A percentile compares a stretch with the other conserved stretches of the same genome.
These are phyloP conservation scores for Trametes gibbosa DNA, from an alignment of 768 basidiomycete species.

Conservation along the genomic window DNA sequence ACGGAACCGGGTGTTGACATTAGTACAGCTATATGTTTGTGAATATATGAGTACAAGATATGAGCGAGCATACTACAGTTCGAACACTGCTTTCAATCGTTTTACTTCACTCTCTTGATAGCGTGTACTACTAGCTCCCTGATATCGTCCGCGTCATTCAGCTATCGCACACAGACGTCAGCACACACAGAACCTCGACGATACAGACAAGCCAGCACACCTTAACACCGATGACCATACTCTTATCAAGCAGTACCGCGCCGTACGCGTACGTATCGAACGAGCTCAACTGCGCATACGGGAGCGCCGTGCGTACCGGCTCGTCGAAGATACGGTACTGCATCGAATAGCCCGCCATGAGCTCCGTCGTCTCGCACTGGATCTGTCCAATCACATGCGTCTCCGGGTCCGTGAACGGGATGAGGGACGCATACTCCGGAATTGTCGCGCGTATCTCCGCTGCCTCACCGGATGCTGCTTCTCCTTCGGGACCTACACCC, in stretches of 20 bases:
- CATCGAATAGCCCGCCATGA: conserved; percentile 13
- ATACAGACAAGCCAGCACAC: conserved; percentile 12
- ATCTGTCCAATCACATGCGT: conserved; percentile 19
- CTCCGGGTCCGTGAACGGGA: conserved; percentile 18
- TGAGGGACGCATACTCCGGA: conserved; percentile 5
- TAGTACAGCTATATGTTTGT: conserved; percentile 1
- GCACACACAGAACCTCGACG: not conserved
- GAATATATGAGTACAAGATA: not conserved
- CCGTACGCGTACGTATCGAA: conserved; percentile 21
- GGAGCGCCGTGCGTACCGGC: conserved; percentile 25
- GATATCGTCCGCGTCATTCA: conserved; percentile 16
- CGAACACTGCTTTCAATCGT: not conserved
- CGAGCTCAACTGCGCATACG: conserved; percentile 25
- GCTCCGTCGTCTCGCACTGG: conserved; percentile 18
- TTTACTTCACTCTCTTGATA: not conserved
- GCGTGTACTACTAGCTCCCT: conserved; percentile 15
- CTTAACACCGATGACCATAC: conserved; percentile 29
- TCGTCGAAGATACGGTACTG: conserved; percentile 23
- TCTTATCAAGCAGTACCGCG: conserved; percentile 29
- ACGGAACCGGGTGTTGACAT: not conserved
- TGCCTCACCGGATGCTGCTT: not conserved
- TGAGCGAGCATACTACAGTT: not conserved
- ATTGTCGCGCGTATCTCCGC: not conserved
- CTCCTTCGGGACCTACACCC: not conserved
- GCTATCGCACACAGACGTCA: not conserved